Conservation (phyloP, 495 filamentous ascomycete species). For the Tuber aestivum region DNA sequence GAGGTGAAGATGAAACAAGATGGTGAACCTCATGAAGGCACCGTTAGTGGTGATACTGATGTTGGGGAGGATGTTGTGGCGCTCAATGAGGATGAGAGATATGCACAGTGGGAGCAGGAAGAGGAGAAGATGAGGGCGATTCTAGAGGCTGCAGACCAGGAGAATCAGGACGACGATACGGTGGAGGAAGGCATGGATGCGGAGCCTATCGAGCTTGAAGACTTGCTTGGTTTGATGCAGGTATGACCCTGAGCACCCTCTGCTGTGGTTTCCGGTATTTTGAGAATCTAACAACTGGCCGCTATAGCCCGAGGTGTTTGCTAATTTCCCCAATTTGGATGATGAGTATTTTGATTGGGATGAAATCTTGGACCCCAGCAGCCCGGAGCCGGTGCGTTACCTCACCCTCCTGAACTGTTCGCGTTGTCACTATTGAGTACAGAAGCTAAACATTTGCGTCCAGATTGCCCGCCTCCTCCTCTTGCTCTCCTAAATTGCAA, state of each 20-base stretch:
- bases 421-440: background rate
- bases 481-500: background rate
- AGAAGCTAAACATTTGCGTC: background rate
- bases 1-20: background rate
- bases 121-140: too few relatives aligned
- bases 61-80: background rate
- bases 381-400: background rate
- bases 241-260: background rate
- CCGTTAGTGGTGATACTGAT: background rate
- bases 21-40: background rate
- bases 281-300: background rate
- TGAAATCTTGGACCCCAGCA: background rate
- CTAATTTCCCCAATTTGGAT: background rate
- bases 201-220: too few relatives aligned
- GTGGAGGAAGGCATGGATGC: too few relatives aligned
- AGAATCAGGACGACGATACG: background rate
- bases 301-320: background rate
- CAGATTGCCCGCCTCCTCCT: background rate
- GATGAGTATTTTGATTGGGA: background rate
- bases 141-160: too few relatives aligned
- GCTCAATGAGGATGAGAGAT: background rate
- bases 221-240: background rate
- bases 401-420: too few relatives aligned
- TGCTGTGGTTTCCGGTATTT: background rate
- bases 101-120: background rate